Evolutionary conservation across 2,329 filamentous ascomycete genomes (phyloP).

Genomic region (Pseudogymnoascus sp.): DNA sequence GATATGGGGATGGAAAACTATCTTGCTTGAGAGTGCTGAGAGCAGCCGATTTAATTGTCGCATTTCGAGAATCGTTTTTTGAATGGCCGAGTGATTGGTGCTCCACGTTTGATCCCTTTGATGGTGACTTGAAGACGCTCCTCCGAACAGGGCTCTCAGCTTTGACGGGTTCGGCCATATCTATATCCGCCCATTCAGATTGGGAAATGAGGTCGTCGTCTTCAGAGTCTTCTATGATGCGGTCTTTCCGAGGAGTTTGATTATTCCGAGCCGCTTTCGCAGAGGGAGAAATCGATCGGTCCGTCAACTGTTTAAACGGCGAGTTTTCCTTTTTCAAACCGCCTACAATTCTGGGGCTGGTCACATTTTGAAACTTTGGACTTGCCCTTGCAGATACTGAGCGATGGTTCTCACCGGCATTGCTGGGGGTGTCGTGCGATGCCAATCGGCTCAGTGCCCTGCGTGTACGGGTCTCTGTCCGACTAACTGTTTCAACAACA

Average conservation of each 20-base stretch:
- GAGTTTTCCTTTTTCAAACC: constrained; percentile 1
- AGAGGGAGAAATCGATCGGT: constrained; percentile 4
- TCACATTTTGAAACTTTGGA: background rate
- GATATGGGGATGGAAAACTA: constrained; percentile 21
- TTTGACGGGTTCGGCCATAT: background rate
- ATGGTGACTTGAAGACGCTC: background rate
- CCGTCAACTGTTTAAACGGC: background rate
- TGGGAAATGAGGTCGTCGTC: background rate
- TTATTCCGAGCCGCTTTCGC: constrained; percentile 9
- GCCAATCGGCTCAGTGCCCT: constrained; percentile 22
- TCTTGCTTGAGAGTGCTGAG: constrained; percentile 14
- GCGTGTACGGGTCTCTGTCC: constrained; percentile 22
- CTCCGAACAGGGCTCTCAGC: background rate
- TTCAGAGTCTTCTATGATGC: constrained; percentile 8
- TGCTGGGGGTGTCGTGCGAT: constrained; percentile 12
- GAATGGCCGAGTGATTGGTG: background rate
- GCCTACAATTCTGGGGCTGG: background rate
- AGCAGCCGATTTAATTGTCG: background rate
- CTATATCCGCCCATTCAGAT: background rate
- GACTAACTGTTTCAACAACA: constrained; percentile 23
- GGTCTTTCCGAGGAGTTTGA: constrained; percentile 12
- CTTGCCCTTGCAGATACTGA: background rate
- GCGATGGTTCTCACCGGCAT: background rate
- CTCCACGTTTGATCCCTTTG: background rate
- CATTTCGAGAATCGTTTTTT: background rate